phyloP scores from a whole-genome alignment of 192 early-diverging fungal species.

The Coemansia sp. region DNA sequence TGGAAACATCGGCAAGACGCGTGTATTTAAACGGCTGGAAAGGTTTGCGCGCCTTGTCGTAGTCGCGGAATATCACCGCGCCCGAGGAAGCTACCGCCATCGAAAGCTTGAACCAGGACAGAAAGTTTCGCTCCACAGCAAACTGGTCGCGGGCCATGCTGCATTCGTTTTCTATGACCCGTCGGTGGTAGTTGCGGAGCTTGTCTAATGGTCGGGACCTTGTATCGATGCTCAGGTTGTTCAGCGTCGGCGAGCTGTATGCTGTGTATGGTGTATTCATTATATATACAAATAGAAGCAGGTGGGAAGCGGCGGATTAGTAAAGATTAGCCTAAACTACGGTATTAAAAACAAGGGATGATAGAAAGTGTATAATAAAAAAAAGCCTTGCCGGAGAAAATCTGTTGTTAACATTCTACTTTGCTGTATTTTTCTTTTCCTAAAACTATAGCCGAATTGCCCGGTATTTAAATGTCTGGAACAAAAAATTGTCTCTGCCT shows the following conservation, averaged over 20 bases:
- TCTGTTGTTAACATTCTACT: too few relatives aligned
- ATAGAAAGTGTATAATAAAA: too few relatives aligned
- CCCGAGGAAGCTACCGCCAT: constrained; percentile 31
- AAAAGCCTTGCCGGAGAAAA: too few relatives aligned
- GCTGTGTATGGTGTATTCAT: neutral
- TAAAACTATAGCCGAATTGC: neutral
- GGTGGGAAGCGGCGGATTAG: too few relatives aligned
- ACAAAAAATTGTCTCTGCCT: too few relatives aligned
- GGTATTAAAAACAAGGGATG: too few relatives aligned
- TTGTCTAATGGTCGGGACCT: neutral
- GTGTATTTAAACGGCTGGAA: neutral
- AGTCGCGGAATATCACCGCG: constrained; percentile 13
- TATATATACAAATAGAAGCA: neutral
- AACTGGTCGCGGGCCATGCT: constrained; percentile 56
- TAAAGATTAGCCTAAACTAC: too few relatives aligned
- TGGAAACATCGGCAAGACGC: constrained; percentile 15
- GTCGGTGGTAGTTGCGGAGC: constrained; percentile 8
- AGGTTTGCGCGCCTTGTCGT: neutral
- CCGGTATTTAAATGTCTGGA: too few relatives aligned
- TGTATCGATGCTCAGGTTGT: constrained; percentile 1
- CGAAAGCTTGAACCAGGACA: constrained; percentile 47
- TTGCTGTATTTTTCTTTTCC: too few relatives aligned
- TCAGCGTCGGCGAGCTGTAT: neutral
- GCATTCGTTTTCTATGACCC: constrained; percentile 39
- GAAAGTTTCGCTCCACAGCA: constrained; percentile 50